phyloP scores from a whole-genome alignment of 202 grass and related monocot genomes.

The Bolboschoenoplectus hybrid region DNA sequence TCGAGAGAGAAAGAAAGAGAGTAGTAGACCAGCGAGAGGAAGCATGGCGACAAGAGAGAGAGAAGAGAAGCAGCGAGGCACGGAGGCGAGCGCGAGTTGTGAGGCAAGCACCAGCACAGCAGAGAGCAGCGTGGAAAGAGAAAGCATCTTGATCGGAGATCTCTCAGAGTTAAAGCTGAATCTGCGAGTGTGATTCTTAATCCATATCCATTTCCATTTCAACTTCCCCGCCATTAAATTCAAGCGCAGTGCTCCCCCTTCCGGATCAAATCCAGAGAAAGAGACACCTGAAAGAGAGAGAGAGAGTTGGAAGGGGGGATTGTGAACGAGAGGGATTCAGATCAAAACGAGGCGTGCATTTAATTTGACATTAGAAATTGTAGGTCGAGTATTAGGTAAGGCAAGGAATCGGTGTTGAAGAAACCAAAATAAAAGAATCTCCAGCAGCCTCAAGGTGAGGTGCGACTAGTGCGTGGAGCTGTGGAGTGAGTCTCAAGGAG shows the following conservation, averaged over 20 bases:
- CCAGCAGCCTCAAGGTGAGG: neutral
- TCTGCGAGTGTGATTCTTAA: constrained; percentile 22
- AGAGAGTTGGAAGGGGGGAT: neutral
- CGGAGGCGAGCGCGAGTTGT: constrained; percentile 73
- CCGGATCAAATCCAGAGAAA: constrained; percentile 16
- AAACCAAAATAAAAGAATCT: constrained; percentile 47
- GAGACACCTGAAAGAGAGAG: constrained; percentile 27
- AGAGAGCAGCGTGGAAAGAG: constrained; percentile 59
- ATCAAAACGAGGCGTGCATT: constrained; percentile 19
- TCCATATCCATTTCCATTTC: constrained; percentile 30
- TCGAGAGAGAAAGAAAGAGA: neutral
- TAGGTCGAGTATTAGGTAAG: constrained; percentile 36
- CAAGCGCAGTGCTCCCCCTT: neutral
- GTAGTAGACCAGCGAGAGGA: constrained; percentile 65
- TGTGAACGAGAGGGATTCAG: neutral
- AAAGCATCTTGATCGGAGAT: constrained; percentile 67
- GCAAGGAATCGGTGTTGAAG: constrained; percentile 34
- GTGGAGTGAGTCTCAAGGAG: neutral
- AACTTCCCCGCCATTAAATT: constrained; percentile 33
- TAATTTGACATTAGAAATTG: constrained; percentile 40
- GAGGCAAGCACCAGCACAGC: constrained; percentile 63
- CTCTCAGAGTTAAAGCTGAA: constrained; percentile 26
- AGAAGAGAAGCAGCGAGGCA: constrained; percentile 69
- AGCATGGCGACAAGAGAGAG: constrained; percentile 87
- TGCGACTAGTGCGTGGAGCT: neutral